Conservation (phyloP, 352 stramenopile species). For the Blastocystis sp. region DNA sequence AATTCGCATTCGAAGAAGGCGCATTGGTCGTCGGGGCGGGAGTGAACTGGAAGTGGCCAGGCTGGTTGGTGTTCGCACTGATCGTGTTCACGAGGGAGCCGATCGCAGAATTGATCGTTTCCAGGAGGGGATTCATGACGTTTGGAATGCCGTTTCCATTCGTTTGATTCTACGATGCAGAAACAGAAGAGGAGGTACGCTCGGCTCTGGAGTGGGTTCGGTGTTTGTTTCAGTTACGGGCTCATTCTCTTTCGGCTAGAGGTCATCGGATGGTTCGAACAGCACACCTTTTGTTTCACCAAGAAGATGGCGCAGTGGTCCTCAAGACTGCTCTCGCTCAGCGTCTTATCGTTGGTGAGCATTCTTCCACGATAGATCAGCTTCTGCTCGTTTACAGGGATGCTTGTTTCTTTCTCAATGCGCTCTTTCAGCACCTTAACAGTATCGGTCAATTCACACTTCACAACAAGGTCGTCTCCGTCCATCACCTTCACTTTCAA, state of each 20-base stretch:
- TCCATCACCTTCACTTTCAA: conserved; percentile 42
- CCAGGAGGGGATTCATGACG: conserved; percentile 17
- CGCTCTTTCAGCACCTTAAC: background rate
- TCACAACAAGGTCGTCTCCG: background rate
- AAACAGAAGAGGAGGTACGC: background rate
- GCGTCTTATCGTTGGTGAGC: conserved; percentile 15
- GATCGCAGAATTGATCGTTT: conserved; percentile 13
- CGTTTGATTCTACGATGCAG: background rate
- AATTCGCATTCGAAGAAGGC: background rate
- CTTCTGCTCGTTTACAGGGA: conserved; percentile 18
- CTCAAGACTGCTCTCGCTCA: conserved; percentile 19
- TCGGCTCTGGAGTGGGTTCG: background rate
- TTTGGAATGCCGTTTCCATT: background rate
- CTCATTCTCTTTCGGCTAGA: background rate
- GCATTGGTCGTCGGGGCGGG: background rate
- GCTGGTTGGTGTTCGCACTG: background rate
- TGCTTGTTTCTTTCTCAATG: background rate
- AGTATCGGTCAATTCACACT: background rate
- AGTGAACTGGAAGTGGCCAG: background rate
- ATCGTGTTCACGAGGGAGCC: conserved; percentile 8
- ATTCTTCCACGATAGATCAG: conserved; percentile 43
- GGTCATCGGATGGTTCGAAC: background rate
- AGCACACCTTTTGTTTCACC: conserved; percentile 26
- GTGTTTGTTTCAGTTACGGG: background rate
- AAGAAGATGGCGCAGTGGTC: conserved; percentile 1